Percentiles rank a stretch among this genome's conserved stretches.
Conservation (phyloP, 441 rosid species). For the Pelargonium australe region DNA sequence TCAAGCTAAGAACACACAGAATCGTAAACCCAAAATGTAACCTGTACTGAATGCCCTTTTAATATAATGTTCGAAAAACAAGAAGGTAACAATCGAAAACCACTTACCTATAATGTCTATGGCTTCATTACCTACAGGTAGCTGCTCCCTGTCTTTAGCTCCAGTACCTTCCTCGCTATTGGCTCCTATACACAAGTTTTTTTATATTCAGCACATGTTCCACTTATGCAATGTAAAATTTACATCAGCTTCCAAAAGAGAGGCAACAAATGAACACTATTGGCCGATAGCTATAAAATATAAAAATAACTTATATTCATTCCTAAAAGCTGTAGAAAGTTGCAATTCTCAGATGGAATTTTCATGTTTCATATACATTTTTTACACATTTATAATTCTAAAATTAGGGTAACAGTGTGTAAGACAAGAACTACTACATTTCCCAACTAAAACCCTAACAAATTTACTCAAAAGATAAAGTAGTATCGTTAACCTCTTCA, state of each 20-base stretch:
- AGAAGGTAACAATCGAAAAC: background rate
- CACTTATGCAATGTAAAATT: slow-evolving; percentile 6
- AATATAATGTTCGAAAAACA: background rate
- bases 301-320: slow-evolving; percentile 14
- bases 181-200: slow-evolving; percentile 3
- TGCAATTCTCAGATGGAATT: slow-evolving; percentile 14
- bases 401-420: slow-evolving; percentile 17
- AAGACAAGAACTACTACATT: slow-evolving; percentile 14
- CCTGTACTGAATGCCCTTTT: slow-evolving; percentile 12
- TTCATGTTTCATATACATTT: slow-evolving; percentile 18
- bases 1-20: background rate
- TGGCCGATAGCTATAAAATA: slow-evolving; percentile 12
- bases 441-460: slow-evolving; percentile 15
- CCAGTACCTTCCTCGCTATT: slow-evolving; percentile 18
- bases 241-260: background rate
- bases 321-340: slow-evolving; percentile 13
- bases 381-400: slow-evolving; percentile 18
- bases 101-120: slow-evolving; percentile 38
- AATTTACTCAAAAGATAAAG: background rate
- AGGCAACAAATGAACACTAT: slow-evolving; percentile 13
- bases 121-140: slow-evolving; percentile 24
- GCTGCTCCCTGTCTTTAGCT: slow-evolving; percentile 13
- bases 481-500: too few relatives aligned
- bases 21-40: background rate
- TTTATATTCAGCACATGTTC: slow-evolving; percentile 17